These are phyloP conservation scores for Pichia cactophila DNA, from an alignment of 1,139 yeast species.

Conservation along the genomic window DNA sequence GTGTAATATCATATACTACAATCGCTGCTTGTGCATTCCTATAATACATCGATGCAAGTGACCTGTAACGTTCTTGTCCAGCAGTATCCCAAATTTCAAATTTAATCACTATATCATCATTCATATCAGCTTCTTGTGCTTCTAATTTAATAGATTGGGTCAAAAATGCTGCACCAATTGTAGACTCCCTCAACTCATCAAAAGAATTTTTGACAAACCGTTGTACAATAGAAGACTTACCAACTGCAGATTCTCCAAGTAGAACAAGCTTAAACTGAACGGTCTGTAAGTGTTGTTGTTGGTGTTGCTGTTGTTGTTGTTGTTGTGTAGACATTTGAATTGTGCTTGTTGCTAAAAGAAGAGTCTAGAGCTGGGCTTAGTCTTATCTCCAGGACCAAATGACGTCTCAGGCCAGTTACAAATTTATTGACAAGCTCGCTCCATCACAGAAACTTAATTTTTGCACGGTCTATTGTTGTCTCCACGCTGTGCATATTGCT, in stretches of 20 bases:
- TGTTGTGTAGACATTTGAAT: neutral
- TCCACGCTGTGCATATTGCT: no score
- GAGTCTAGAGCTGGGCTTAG: no score
- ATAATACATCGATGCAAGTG: slow-evolving; percentile 80
- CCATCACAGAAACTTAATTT: neutral
- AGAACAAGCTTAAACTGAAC: slow-evolving; percentile 69
- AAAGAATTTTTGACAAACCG: slow-evolving; percentile 92
- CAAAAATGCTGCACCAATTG: slow-evolving; percentile 95
- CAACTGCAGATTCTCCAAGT: slow-evolving; percentile 90
- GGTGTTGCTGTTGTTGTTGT: neutral
- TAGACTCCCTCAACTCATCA: slow-evolving; percentile 89
- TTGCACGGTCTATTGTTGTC: no score
- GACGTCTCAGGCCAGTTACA: neutral
- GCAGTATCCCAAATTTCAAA: slow-evolving; percentile 90
- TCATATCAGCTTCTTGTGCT: neutral
- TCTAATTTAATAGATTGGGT: slow-evolving; percentile 72
- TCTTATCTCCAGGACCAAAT: neutral
- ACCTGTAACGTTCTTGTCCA: slow-evolving; percentile 78
- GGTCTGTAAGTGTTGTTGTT: slow-evolving; percentile 15
- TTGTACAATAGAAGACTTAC: slow-evolving; percentile 84
- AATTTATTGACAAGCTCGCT: neutral
- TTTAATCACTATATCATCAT: slow-evolving; percentile 28
- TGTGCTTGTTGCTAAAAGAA: no score
- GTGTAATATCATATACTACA: slow-evolving; percentile 68
- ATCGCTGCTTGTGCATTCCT: slow-evolving; percentile 80